phyloP scores from a whole-genome alignment of 495 filamentous ascomycete species.

The Pseudoneurospora amorphoporcata region DNA sequence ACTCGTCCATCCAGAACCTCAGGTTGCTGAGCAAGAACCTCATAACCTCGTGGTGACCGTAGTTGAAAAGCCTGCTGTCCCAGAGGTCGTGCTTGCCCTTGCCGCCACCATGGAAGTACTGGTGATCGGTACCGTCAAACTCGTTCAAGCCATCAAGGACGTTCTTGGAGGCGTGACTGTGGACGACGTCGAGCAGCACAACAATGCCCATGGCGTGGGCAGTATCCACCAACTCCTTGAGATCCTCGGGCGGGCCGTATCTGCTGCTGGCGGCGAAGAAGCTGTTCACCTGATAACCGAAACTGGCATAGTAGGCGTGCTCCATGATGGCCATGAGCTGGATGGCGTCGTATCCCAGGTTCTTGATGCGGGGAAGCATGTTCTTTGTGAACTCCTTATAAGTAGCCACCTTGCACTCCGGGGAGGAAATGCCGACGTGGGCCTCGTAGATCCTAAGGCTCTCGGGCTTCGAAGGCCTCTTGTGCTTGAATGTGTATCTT shows the following conservation, averaged over 20 bases:
- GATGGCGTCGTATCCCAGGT: constrained; percentile 92
- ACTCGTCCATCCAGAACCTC: constrained; percentile 99
- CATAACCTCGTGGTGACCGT: constrained; percentile 87
- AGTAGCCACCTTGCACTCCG: constrained; percentile 75
- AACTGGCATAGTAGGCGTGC: constrained; percentile 98
- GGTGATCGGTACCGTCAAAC: constrained; percentile 90
- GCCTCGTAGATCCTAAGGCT: constrained; percentile 93
- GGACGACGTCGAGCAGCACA: constrained; percentile 93
- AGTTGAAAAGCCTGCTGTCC: constrained; percentile 97
- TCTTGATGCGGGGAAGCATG: constrained; percentile 82
- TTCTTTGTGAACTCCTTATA: constrained; percentile 95
- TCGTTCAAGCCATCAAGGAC: constrained; percentile 85
- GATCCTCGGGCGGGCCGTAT: constrained; percentile 86
- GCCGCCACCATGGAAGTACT: constrained; percentile 83
- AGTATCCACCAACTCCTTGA: constrained; percentile 94
- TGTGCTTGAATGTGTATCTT: constrained; percentile 72
- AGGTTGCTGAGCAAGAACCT: constrained; percentile 91
- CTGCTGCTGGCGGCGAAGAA: constrained; percentile 97
- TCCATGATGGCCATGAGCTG: constrained; percentile 99
- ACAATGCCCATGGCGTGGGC: constrained; percentile 84
- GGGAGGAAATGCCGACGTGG: constrained; percentile 93
- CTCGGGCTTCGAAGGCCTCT: constrained; percentile 70
- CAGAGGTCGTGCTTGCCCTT: constrained; percentile 85
- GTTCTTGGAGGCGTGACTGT: constrained; percentile 97
- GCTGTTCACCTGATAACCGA: constrained; percentile 96